Conservation (phyloP, 495 filamentous ascomycete genomes). For the Annulohypoxylon nitens region DNA sequence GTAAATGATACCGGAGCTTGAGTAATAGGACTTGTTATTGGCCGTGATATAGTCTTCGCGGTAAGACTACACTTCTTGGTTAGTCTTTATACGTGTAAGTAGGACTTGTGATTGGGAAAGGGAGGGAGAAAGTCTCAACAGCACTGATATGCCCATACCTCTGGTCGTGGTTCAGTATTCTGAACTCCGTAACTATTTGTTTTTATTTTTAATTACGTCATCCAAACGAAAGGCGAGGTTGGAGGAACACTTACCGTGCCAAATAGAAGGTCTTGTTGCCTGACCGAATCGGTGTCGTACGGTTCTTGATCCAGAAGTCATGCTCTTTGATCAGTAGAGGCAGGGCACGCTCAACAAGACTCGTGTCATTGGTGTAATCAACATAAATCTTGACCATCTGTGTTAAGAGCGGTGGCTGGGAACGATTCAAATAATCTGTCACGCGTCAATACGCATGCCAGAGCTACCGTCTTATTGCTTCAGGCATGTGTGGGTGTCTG, state of each 20-base stretch:
- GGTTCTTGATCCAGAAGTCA: slow-evolving; percentile 61
- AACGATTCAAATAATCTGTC: slow-evolving; percentile 61
- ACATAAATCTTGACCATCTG: slow-evolving; percentile 64
- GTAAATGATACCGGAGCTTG: slow-evolving; percentile 61
- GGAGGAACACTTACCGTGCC: slow-evolving; percentile 51
- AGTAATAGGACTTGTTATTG: slow-evolving; percentile 62
- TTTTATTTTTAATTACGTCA: background rate
- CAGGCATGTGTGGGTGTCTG: background rate
- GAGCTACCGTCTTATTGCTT: background rate
- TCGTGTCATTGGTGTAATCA: slow-evolving; percentile 64
- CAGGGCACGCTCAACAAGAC: slow-evolving; percentile 59
- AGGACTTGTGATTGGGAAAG: background rate
- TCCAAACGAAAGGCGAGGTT: background rate
- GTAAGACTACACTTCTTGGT: slow-evolving; percentile 51
- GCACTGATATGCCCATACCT: slow-evolving; percentile 37
- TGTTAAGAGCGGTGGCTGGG: slow-evolving; percentile 63
- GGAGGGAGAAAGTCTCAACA: background rate
- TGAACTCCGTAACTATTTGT: slow-evolving; percentile 58
- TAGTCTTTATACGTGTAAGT: slow-evolving; percentile 8
- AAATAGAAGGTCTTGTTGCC: slow-evolving; percentile 56
- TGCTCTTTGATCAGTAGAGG: slow-evolving; percentile 64
- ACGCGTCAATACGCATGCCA: slow-evolving; percentile 3
- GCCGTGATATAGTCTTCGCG: slow-evolving; percentile 62
- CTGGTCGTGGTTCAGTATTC: slow-evolving; percentile 64
- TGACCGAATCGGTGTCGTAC: slow-evolving; percentile 54